phyloP scores from a whole-genome alignment of 2,329 filamentous ascomycete species.

The Kalmusia sp. region DNA sequence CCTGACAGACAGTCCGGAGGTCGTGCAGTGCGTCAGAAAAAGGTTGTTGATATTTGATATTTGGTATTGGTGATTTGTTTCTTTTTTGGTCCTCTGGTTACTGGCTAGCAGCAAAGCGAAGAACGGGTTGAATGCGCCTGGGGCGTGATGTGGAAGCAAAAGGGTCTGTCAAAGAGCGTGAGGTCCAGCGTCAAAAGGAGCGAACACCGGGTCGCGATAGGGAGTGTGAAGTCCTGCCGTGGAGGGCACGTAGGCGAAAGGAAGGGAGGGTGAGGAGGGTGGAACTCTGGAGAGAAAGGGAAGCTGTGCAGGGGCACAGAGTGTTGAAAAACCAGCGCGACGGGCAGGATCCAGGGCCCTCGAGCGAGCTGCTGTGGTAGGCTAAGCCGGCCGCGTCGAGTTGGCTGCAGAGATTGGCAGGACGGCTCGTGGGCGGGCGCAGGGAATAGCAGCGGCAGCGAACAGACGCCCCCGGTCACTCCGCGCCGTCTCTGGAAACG shows the following conservation, averaged over 20 bases:
- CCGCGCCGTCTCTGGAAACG: background rate
- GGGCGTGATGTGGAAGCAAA: constrained; percentile 21
- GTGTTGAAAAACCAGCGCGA: constrained; percentile 31
- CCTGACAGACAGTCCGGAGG: constrained; percentile 13
- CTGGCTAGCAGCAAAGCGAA: constrained; percentile 40
- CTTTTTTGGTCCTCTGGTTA: constrained; percentile 23
- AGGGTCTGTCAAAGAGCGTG: constrained; percentile 47
- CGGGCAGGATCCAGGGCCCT: background rate
- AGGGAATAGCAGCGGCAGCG: constrained; percentile 13
- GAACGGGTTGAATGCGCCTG: background rate
- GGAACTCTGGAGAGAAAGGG: constrained; percentile 31
- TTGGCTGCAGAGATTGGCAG: constrained; percentile 19
- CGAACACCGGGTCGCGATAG: constrained; percentile 45
- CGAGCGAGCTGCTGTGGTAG: background rate
- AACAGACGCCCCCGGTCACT: background rate
- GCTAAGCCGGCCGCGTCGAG: constrained; percentile 13
- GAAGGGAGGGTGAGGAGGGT: constrained; percentile 28
- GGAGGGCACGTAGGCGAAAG: constrained; percentile 30
- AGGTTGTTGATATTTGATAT: constrained; percentile 10
- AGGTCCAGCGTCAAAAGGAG: constrained; percentile 48
- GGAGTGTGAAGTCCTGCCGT: constrained; percentile 31
- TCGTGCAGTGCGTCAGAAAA: constrained; percentile 9
- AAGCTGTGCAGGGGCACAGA: constrained; percentile 21
- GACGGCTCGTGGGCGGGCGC: constrained; percentile 11
- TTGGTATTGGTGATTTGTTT: constrained; percentile 23